Percentiles rank a stretch among this genome's conserved stretches.
Conservation (phyloP, 192 early-diverging fungal genomes). For the Lobosporangium transversale region DNA sequence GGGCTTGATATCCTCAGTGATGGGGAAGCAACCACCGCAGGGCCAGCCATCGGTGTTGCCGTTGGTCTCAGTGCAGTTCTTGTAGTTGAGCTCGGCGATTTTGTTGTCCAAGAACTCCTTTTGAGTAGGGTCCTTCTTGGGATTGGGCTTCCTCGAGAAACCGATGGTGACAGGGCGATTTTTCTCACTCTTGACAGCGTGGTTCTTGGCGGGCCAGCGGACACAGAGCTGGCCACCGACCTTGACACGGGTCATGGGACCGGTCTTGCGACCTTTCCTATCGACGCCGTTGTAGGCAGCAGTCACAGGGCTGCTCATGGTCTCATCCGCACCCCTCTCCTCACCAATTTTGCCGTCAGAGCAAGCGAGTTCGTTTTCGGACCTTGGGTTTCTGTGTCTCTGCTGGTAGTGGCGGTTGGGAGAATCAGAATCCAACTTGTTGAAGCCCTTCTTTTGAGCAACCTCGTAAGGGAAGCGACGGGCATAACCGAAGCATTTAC, state of each 20-base stretch:
- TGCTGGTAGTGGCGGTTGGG: conserved; percentile 56
- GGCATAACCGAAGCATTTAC: conserved; percentile 36
- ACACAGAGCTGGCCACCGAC: conserved; percentile 43
- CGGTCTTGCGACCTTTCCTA: conserved; percentile 29
- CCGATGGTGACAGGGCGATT: conserved; percentile 38
- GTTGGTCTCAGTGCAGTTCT: conserved; percentile 47
- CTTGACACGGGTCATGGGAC: conserved; percentile 13
- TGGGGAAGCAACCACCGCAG: conserved; percentile 50
- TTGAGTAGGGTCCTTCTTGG: conserved; percentile 31
- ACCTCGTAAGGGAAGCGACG: conserved; percentile 46
- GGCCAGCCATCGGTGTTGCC: conserved; percentile 42
- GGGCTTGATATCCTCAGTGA: conserved; percentile 15
- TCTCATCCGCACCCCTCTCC: conserved; percentile 48
- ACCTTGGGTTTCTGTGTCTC: conserved; percentile 27
- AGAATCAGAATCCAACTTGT: conserved; percentile 42
- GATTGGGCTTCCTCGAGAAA: conserved; percentile 9
- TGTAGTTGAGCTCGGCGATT: conserved; percentile 29
- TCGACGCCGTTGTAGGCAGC: conserved; percentile 38
- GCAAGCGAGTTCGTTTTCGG: conserved; percentile 22
- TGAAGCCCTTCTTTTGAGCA: conserved; percentile 42
- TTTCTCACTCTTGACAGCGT: conserved; percentile 36
- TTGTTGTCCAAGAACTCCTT: conserved; percentile 33
- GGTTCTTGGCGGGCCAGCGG: conserved; percentile 55
- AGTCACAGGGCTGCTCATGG: conserved; percentile 20
- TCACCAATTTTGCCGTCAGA: conserved; percentile 37